Evolutionary conservation across 352 stramenopile species (phyloP), one percentile per base, ranked within the genome.

Genomic region (Phytophthora kernoviae): DNA sequence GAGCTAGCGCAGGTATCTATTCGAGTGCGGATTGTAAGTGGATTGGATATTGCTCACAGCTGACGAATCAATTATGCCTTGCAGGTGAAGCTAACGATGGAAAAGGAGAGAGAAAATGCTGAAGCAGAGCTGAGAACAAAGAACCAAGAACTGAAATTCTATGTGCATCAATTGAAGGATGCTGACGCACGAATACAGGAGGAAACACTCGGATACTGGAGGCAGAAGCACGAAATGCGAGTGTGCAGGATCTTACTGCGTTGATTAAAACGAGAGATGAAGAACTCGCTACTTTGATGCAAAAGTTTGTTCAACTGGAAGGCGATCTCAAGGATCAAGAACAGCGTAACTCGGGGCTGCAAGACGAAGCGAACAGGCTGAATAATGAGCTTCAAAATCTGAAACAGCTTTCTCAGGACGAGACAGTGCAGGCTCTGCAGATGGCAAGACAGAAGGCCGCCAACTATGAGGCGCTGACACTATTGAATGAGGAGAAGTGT

Each of bases 401-500:
- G 11, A 72, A 75, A 20, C 70, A 84, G 36, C 62, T 88, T 5
- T 91, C 82, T 6, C 70, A 91, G 14, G 82, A 91, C 32, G 82
- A 91, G 8, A 91, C 79, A n/a, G 82, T 91, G 4, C 79, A 85
- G 58, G 79, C 74, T 12, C 70, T 91, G 9, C 82, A 91, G 42
- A 75, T 87, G n/a, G 79, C 71, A 17, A 51, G 82, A 9, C 71
- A 88, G 54, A 90, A 87, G 33, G 68, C 75, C 22, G 77, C 69
- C 2, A 87, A 65, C 0, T 70, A 91, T 22, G 82, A 91, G 49
- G 82, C 82, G 11, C 47, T 91, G 11, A 59, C 63, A 9, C 47
- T 91, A 0, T 43, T 91, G 3, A 75, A 83, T 9, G 76, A 87
- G 45, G 82, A 91, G 43, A 88, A 87, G 18, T 56, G 70, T 8